A percentile compares a stretch with the other conserved stretches of the same genome.
phyloP scores from a whole-genome alignment of 768 basidiomycete genomes.

The Amylocystis lapponica region DNA sequence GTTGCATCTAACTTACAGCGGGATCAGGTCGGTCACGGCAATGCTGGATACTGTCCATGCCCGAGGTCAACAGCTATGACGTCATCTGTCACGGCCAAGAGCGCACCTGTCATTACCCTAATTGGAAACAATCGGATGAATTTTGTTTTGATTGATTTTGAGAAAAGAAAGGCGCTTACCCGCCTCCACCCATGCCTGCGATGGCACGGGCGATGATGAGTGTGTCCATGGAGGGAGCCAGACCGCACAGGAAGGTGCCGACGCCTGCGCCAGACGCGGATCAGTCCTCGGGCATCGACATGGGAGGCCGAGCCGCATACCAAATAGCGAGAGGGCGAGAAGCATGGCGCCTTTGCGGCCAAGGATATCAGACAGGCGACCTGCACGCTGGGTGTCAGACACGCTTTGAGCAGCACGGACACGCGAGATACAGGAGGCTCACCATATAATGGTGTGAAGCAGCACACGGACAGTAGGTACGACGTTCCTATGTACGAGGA shows the following conservation, averaged over 20 bases:
- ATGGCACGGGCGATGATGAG: constrained; percentile 79
- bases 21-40: constrained; percentile 83
- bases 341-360: constrained; percentile 87
- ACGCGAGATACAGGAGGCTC: constrained; percentile 19
- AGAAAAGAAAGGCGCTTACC: constrained; percentile 43
- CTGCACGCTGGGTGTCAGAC: constrained; percentile 30
- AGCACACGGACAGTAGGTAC: constrained; percentile 83
- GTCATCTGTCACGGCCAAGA: constrained; percentile 8
- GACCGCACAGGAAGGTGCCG: constrained; percentile 82
- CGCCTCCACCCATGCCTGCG: constrained; percentile 91
- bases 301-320: constrained; percentile 34
- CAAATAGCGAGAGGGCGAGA: constrained; percentile 77
- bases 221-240: constrained; percentile 80
- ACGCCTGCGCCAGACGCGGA: constrained; percentile 40
- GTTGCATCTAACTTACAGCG: constrained; percentile 50
- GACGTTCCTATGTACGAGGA: constrained; percentile 86
- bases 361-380: constrained; percentile 78
- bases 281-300: background rate
- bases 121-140: constrained; percentile 18
- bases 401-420: constrained; percentile 9
- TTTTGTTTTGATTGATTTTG: constrained; percentile 17
- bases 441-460: constrained; percentile 89
- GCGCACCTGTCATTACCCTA: constrained; percentile 79
- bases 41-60: constrained; percentile 78
- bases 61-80: constrained; percentile 16